These are phyloP conservation scores for Teratosphaeria nubilosa DNA, from an alignment of 2,329 filamentous ascomycete genomes.

Conservation along the genomic window DNA sequence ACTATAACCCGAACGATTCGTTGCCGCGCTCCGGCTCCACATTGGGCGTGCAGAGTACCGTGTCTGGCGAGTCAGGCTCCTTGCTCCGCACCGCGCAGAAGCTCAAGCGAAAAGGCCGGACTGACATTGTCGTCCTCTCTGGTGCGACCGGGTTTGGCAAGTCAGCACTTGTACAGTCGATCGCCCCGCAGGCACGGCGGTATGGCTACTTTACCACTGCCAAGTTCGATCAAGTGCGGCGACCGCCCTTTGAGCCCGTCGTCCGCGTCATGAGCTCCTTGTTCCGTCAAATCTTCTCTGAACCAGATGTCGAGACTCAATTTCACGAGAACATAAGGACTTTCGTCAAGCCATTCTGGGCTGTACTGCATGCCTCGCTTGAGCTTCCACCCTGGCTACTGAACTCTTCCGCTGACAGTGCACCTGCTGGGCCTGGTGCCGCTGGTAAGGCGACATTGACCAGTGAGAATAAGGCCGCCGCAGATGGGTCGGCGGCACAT, in stretches of 20 bases:
- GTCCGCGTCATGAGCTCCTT: constrained; percentile 50
- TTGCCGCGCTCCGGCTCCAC: constrained; percentile 8
- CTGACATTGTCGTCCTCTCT: constrained; percentile 49
- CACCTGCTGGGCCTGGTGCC: not conserved
- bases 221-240: constrained; percentile 50
- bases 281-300: constrained; percentile 55
- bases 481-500: not conserved
- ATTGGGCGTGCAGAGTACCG: constrained; percentile 4
- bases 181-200: constrained; percentile 47
- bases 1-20: constrained; percentile 12
- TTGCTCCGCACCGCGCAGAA: constrained; percentile 36
- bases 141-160: constrained; percentile 51
- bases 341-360: constrained; percentile 49
- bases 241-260: constrained; percentile 52
- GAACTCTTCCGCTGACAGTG: constrained; percentile 5
- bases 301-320: constrained; percentile 50
- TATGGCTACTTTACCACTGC: constrained; percentile 51
- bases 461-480: not conserved
- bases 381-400: constrained; percentile 58
- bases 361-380: constrained; percentile 46
- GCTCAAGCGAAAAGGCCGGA: constrained; percentile 44
- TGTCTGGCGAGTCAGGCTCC: constrained; percentile 14
- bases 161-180: constrained; percentile 48
- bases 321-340: constrained; percentile 50
- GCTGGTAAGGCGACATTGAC: not conserved